Base-by-base conservation (phyloP, 2,329 filamentous ascomycete species). In the Cladosporium austrohemisphaericum region DNA sequence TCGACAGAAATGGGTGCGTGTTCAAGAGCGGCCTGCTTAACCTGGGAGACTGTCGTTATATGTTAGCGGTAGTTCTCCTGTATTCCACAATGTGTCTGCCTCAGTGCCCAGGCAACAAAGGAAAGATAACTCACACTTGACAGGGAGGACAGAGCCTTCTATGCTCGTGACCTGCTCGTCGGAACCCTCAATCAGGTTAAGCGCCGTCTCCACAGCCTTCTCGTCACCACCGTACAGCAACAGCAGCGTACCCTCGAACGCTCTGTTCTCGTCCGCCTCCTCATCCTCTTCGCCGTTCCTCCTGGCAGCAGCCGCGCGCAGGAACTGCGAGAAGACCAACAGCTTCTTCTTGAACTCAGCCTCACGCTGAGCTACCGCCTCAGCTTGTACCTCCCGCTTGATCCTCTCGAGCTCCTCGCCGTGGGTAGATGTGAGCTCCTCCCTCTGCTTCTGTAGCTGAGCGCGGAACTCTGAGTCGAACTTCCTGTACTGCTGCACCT, bases 171-270 rank as follows among this genome's bases (percentile, higher is more conserved):
- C 81, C 52, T 74, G 74, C 56, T 92, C 86, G 11, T 83, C 76
- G 20, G 80, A 76, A 26, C 86, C 87, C 51, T 88, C 76, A 49
- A 90, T 85, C 51, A 94, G 76, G 73, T 87, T 90, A 62, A 88
- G 70, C 71, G 89, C 89, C 50, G 85, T 81, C 47, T 79, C 73
- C 19, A 93, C 86, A 43, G 86, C 88, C 57, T 74, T 77, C 55
- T 86, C 79, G 61, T 92, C 86, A 38, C 88, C 88, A 37, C 82
- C 81, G 69, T 94, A 93, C 25, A 93, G 85, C 52, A 85, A 78
- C 38, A 90, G 75, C 51, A 94, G 75, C 26, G 88, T 83, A 45
- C 87, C 87, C 70, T 94, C 88, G 52, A 93, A 83, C 28, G 87
- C 88, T 68, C 83, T 82, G 68, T 84, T 88, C 72, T 92, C 86